Evolutionary conservation across 108 stramenopile species (phyloP).

Genomic region (Discostella pseudostelligera): DNA sequence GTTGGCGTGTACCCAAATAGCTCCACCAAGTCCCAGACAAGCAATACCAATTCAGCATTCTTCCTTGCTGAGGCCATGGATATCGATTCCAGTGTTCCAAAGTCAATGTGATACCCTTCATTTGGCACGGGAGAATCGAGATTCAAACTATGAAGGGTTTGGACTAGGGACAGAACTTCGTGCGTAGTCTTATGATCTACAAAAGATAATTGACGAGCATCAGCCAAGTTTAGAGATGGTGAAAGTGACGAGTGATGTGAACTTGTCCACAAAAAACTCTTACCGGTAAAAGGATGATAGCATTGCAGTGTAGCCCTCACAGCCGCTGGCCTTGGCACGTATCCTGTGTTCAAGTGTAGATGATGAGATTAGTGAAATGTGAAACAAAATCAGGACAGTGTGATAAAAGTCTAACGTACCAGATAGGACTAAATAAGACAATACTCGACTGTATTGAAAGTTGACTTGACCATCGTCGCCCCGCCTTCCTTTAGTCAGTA

Average conservation of each 20-base stretch:
- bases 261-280: background rate
- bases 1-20: constrained; percentile 54
- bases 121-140: background rate
- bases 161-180: constrained; percentile 22
- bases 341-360: constrained; percentile 10
- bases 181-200: constrained; percentile 16
- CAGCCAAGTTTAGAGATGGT: background rate
- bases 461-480: background rate
- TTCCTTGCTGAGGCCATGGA: constrained; percentile 48
- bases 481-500: constrained; percentile 17
- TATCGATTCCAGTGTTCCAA: constrained; percentile 63
- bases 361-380: background rate
- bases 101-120: constrained; percentile 24
- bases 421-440: constrained; percentile 28
- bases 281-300: constrained; percentile 36
- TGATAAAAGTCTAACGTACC: too few species aligned
- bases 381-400: constrained; percentile 3
- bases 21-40: constrained; percentile 69
- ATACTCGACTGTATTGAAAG: constrained; percentile 31
- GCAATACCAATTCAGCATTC: constrained; percentile 44
- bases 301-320: constrained; percentile 23
- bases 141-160: constrained; percentile 13
- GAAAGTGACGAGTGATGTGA: background rate
- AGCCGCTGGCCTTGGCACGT: constrained; percentile 27
- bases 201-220: background rate